Evolutionary conservation across 1,284 basidiomycete species (phyloP).

Genomic region (Fomitopsis pinicola): DNA sequence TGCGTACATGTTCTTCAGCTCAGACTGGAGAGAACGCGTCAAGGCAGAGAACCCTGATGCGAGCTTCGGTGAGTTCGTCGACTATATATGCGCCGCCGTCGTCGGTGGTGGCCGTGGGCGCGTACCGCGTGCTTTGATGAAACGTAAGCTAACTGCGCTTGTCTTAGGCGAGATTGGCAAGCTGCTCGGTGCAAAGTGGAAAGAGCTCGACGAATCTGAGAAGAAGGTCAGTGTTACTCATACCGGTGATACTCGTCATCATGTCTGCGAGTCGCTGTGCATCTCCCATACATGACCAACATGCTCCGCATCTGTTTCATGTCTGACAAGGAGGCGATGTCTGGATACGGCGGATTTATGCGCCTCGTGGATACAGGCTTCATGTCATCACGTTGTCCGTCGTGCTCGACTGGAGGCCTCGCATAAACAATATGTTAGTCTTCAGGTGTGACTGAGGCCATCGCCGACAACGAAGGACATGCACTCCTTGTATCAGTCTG

Average conservation of each 20-base stretch:
- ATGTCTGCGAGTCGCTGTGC: constrained; percentile 1
- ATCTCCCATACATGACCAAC: background rate
- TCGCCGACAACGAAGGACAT: too few species aligned
- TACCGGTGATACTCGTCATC: background rate
- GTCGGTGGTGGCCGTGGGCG: constrained; percentile 2
- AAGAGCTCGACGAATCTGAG: constrained; percentile 60
- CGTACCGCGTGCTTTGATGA: background rate
- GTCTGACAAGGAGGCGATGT: too few species aligned
- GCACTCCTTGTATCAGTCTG: background rate
- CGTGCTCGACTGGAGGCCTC: too few species aligned
- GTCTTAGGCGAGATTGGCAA: constrained; percentile 60
- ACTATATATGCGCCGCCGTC: constrained; percentile 6
- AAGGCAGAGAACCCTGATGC: constrained; percentile 95
- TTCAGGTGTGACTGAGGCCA: too few species aligned
- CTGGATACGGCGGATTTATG: too few species aligned
- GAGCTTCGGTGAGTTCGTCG: constrained; percentile 67
- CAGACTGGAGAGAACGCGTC: constrained; percentile 93
- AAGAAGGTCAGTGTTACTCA: constrained; percentile 56
- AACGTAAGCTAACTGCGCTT: constrained; percentile 14
- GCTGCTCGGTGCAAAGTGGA: constrained; percentile 71
- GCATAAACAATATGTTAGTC: too few species aligned
- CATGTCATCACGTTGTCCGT: background rate
- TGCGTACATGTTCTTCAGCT: constrained; percentile 98
- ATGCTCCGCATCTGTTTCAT: too few species aligned
- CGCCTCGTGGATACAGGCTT: background rate